Evolutionary conservation across 768 basidiomycete genomes (phyloP), one percentile per base, ranked within the genome.

Genomic region (Polyporus arcularius): DNA sequence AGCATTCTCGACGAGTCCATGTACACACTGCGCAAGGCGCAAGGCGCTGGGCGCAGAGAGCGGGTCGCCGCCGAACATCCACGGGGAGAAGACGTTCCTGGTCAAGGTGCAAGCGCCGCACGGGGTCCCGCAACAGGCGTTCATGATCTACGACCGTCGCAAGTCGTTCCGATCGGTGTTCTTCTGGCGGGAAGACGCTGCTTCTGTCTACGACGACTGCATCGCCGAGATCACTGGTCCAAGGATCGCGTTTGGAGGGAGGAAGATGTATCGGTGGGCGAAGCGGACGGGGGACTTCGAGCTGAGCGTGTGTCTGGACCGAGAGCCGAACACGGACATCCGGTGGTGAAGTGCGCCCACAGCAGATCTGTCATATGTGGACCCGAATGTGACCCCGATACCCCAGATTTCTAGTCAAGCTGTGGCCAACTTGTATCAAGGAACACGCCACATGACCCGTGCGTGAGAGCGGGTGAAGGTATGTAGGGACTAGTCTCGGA

Each of bases 71-170:
- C 67, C 68, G 2, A 74, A 79, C 61, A 64, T 74, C 10, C 74
- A 75, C 54, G 69, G 69, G 32, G 68, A 72, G 7, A 75, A 74
- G 42, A 60, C 67, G 0, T 78, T 79, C 70, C 64, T 80, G 31
- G 66, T 76, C 65, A 80, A 80, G 60, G 66, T 80, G 18, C 77
- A 79, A 48, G 31, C 18, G 48, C 21, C 21, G 14, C 15, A 51
- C n/a, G 2, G 21, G 6, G 10, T 4, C 12, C 11, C 28, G 30
- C 18, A 46, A 6, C 39, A 47, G 16, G 38, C 55, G 52, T 40
- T 74, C 8, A 55, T 79, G 52, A 64, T 79, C 1, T 80, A 80
- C 54, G 80, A 80, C 59, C 68, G 75, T 12, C 73, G 77, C 60
- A 70, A 73, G 45, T 76, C 72, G 46, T 77, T 79, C 48, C 67